A percentile compares a stretch with the other conserved stretches of the same genome.
Evolutionary conservation across 345 rosid genomes (phyloP).

Genomic region (Gossypium arboreum): DNA sequence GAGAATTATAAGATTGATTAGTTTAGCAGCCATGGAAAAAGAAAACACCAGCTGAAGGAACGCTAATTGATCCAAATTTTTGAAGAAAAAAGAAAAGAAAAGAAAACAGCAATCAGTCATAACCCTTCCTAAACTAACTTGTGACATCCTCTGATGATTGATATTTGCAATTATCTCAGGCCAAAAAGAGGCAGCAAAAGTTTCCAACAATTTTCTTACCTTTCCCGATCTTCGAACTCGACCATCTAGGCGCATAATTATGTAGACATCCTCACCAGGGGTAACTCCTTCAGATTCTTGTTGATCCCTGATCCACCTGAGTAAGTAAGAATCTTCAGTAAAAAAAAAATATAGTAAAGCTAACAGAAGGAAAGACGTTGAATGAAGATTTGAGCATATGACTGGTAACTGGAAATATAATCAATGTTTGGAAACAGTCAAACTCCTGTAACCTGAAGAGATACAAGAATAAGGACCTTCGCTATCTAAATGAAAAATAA

Average conservation of each 20-base stretch:
- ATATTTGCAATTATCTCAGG: background rate
- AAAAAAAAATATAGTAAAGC: background rate
- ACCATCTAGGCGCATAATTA: constrained; percentile 88
- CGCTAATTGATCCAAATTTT: no score
- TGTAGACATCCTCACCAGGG: constrained; percentile 85
- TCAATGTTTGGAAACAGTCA: background rate
- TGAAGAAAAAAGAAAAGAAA: no score
- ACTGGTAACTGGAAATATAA: background rate
- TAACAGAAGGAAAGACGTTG: background rate
- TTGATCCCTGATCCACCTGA: constrained; percentile 91
- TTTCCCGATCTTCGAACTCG: constrained; percentile 75
- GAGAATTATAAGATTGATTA: background rate
- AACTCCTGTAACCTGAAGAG: background rate
- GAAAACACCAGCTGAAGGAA: background rate
- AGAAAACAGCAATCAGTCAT: background rate
- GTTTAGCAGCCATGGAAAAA: background rate
- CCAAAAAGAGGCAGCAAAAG: background rate
- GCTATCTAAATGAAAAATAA: background rate
- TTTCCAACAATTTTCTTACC: constrained; percentile 3
- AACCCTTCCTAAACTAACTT: background rate
- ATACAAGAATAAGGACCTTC: background rate
- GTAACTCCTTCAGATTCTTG: constrained; percentile 83
- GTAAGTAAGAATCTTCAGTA: constrained; percentile 7
- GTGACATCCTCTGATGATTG: background rate
- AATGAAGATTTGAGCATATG: constrained; percentile 4